Evolutionary conservation across 352 stramenopile species (phyloP), one percentile per base, ranked within the genome.

Genomic region (Phytophthora pini): DNA sequence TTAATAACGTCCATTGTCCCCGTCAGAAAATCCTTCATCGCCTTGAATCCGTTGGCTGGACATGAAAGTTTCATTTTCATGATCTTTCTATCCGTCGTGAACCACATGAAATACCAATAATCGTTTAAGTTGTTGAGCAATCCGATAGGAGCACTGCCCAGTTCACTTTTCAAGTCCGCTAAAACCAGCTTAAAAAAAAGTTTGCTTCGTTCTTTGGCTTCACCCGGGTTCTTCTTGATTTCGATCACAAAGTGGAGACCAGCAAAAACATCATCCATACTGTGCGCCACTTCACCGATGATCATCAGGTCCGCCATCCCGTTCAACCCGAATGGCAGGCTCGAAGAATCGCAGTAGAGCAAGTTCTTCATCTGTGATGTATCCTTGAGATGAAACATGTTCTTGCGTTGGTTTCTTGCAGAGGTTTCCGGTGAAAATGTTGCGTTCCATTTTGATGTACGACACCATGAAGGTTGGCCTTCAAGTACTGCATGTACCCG

Each of bases 81-180:
- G 22, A 70, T 65, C 43, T 59, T 51, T 48, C 49, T 46, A 27
- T 60, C 31, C 39, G 54, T 8, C 55, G 53, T 65, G 48, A 65
- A 65, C 54, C 54, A 70, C 48, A 60, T 44, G 55, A 70, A 70
- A 55, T 60, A 61, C 54, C 55, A 70, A 27, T 61, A 65, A 31
- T 70, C 55, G 24, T 61, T 65, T 54, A 70, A 43, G 55, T 65
- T 70, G 13, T 40, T 65, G 54, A 70, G 54, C 55, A 61, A 61
- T 26, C 54, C 62, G 13, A 70, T 49, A 47, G 53, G 61, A 58
- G 61, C 61, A 70, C 61, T 56, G 36, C 39, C 27, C n/a, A 12
- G 17, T 44, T 70, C 54, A 56, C 38, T 65, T 51, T 68, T 65
- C 54, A 65, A 56, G 61, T 65, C 54, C 17, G 55, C 62, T 5